Conservation (phyloP, 1,139 yeast species). For the Taphrina communis region DNA sequence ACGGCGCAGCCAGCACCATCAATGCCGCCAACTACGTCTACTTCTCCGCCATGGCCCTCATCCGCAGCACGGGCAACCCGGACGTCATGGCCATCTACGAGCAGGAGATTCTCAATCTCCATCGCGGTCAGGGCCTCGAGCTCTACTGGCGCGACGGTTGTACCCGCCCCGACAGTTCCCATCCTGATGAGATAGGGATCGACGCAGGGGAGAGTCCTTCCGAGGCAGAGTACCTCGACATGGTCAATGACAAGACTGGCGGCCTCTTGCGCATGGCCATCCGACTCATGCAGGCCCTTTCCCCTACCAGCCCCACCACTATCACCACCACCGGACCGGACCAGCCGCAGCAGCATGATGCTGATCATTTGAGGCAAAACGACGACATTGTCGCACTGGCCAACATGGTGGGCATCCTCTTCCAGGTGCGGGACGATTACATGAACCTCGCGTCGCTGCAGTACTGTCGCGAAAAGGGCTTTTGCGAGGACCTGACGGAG, state of each 20-base stretch:
- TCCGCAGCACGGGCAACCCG: constrained; percentile 20
- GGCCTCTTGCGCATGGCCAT: constrained; percentile 80
- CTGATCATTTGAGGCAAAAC: not conserved
- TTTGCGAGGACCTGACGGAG: constrained; percentile 85
- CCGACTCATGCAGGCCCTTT: constrained; percentile 60
- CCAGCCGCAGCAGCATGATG: too few relatives aligned
- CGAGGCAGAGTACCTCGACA: constrained; percentile 69
- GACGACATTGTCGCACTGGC: constrained; percentile 62
- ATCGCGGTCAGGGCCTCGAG: constrained; percentile 88
- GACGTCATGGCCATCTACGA: constrained; percentile 47
- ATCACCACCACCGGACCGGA: too few relatives aligned
- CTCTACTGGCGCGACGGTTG: constrained; percentile 77
- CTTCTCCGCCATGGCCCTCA: constrained; percentile 62
- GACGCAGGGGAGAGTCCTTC: constrained; percentile 60
- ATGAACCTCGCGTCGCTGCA: constrained; percentile 58
- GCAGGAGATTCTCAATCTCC: constrained; percentile 78
- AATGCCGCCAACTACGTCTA: constrained; percentile 84
- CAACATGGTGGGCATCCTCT: constrained; percentile 78
- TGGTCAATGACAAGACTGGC: constrained; percentile 90
- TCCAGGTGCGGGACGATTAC: constrained; percentile 71
- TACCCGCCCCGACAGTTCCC: too few relatives aligned
- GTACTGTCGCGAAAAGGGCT: constrained; percentile 71
- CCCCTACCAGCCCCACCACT: constrained; percentile 4
- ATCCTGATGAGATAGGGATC: too few relatives aligned
- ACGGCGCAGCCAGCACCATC: constrained; percentile 77